These are phyloP conservation scores for Epichloe aotearoae DNA, from an alignment of 2,329 filamentous ascomycete species.

Conservation along the genomic window DNA sequence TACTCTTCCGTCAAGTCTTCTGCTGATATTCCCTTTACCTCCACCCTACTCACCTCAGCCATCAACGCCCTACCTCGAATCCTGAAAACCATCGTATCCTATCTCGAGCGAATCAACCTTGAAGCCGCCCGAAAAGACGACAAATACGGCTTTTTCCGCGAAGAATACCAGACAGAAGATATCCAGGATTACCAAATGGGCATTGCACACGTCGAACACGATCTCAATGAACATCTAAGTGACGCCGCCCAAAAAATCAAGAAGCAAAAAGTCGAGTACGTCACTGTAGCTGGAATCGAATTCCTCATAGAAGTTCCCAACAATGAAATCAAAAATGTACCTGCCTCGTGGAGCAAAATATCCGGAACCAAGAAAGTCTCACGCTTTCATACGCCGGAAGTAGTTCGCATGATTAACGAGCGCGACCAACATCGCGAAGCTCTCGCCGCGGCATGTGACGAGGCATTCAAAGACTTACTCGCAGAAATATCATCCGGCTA, in stretches of 20 bases:
- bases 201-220: conserved; percentile 84
- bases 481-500: conserved; percentile 69
- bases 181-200: conserved; percentile 82
- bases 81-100: conserved; percentile 54
- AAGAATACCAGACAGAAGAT: conserved; percentile 74
- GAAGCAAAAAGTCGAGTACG: conserved; percentile 60
- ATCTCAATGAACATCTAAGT: conserved; percentile 63
- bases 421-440: conserved; percentile 92
- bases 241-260: conserved; percentile 60
- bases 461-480: conserved; percentile 63
- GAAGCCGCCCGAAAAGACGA: conserved; percentile 75
- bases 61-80: conserved; percentile 68
- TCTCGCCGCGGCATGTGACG: conserved; percentile 80
- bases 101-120: conserved; percentile 74
- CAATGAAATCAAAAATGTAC: conserved; percentile 67
- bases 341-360: conserved; percentile 89
- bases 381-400: conserved; percentile 87
- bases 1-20: conserved; percentile 55
- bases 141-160: conserved; percentile 87
- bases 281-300: conserved; percentile 80
- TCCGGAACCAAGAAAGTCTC: conserved; percentile 87
- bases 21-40: conserved; percentile 58
- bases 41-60: conserved; percentile 54
- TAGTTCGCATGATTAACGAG: conserved; percentile 69
- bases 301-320: conserved; percentile 90